These are phyloP conservation scores for Isabelozyma gotoi DNA, from an alignment of 805 yeast species.

Conservation along the genomic window DNA sequence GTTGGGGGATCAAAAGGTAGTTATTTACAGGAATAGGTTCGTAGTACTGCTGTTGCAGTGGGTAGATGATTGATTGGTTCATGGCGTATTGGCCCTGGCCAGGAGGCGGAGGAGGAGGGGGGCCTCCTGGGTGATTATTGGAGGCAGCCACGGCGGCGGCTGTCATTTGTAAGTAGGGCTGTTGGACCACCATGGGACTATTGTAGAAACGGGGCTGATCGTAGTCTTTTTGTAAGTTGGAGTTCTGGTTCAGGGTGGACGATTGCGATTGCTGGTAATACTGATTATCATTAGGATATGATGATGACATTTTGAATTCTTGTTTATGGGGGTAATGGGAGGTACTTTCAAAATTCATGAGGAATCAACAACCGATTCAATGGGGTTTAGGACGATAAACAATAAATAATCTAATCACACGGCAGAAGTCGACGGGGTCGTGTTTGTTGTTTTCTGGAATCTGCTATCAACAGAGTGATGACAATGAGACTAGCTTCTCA, in stretches of 20 bases:
- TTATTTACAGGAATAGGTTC: slow-evolving; percentile 18
- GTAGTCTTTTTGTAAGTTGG: not conserved
- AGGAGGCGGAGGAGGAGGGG: not conserved
- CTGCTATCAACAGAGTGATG: no score
- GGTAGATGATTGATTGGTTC: not conserved
- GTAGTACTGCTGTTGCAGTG: slow-evolving; percentile 7
- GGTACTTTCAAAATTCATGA: not conserved
- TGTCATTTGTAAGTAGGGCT: not conserved
- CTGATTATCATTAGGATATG: not conserved
- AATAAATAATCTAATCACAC: no score
- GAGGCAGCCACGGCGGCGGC: not conserved
- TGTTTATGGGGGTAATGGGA: not conserved
- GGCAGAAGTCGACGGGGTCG: no score
- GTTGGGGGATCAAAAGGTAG: slow-evolving; percentile 20
- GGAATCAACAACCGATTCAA: no score
- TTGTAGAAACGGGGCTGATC: slow-evolving; percentile 2
- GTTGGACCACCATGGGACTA: slow-evolving; percentile 1
- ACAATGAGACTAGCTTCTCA: no score
- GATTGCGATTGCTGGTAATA: slow-evolving; percentile 1
- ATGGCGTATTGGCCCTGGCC: not conserved
- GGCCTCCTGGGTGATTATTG: not conserved
- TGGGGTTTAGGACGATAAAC: no score
- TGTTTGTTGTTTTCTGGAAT: no score
- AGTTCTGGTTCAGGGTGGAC: not conserved
- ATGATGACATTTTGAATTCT: not conserved